Base-by-base conservation (phyloP, 129 eudicot species). In the Escallonia herrerae region DNA sequence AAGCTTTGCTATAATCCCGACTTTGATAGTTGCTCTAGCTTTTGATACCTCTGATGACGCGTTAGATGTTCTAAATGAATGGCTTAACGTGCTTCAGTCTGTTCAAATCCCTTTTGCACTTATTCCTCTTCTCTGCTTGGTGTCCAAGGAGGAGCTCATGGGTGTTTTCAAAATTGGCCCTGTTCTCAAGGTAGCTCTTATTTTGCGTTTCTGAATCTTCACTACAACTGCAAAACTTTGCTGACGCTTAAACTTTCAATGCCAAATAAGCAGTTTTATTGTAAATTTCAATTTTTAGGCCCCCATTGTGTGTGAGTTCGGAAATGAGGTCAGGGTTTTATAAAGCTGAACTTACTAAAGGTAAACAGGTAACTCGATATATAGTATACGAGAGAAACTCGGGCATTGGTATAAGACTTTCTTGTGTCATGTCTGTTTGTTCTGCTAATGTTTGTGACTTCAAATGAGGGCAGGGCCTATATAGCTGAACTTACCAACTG, bases 11-110 rank as follows among this genome's bases (percentile, higher is more conserved):
- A 89, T 93, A 5, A 49, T 93, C 62, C 98, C 98, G 9, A 88
- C 98, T 22, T 71, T 91, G 73, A 57, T 81, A 41, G 98, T 91
- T 65, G 99, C 99, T 7, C 84, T 93, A 22, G 63, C 70, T 54
- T 89, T 93, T 57, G 95, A 93, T 55, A 72, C 87, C 5, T 93
- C 99, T 3, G 96, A 86, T 69, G 83, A 67, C 8, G 78, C 83
- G 48, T 65, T 93, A 66, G 99, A 93, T 72, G 84, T 78, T 59
- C 73, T 93, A 6, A 93, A 93, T 43, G 96, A 93, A 68, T 93
- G 99, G 99, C 90, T 93, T 67, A 89, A 93, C 50, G 91, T 89
- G 67, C 84, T 93, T 15, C 96, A 88, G 78, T 86, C 96, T 1
- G 75, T 86, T 60, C 99, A 86, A 73, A 86, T 83, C 66, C 96